Percentiles rank a stretch among this genome's conserved stretches.
phyloP scores from a whole-genome alignment of 2,329 filamentous ascomycete genomes.

The Colletotrichum chrysophilum region DNA sequence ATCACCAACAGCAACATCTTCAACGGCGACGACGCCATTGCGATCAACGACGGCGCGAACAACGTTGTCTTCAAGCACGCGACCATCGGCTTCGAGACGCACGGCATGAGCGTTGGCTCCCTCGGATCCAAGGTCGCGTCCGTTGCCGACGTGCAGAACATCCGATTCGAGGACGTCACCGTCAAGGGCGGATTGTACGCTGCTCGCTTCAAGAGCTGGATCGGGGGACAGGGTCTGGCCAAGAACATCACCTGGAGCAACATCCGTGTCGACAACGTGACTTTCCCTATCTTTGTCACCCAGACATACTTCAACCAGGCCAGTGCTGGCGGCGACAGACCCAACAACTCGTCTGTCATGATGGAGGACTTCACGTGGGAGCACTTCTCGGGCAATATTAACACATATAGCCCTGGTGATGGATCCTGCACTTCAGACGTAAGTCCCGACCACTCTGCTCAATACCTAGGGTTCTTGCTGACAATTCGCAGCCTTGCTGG shows the following conservation, averaged over 20 bases:
- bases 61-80: slow-evolving; percentile 41
- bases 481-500: slow-evolving; percentile 39
- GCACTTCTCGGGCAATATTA: slow-evolving; percentile 45
- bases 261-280: slow-evolving; percentile 46
- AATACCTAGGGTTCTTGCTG: background rate
- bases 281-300: slow-evolving; percentile 51
- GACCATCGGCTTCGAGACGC: slow-evolving; percentile 47
- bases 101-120: slow-evolving; percentile 48
- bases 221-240: slow-evolving; percentile 42
- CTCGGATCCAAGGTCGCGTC: slow-evolving; percentile 41
- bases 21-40: slow-evolving; percentile 49
- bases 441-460: background rate
- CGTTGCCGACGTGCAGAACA: slow-evolving; percentile 35
- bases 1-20: slow-evolving; percentile 36
- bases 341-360: slow-evolving; percentile 42
- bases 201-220: slow-evolving; percentile 49
- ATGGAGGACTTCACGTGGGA: slow-evolving; percentile 48
- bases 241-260: slow-evolving; percentile 49
- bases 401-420: slow-evolving; percentile 45
- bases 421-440: slow-evolving; percentile 42
- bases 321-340: slow-evolving; percentile 32
- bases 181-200: slow-evolving; percentile 45
- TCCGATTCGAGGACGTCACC: slow-evolving; percentile 46
- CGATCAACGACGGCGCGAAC: slow-evolving; percentile 39
- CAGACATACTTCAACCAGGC: slow-evolving; percentile 48